phyloP scores from a whole-genome alignment of 768 basidiomycete genomes.

The Rhodotorula babjevae region DNA sequence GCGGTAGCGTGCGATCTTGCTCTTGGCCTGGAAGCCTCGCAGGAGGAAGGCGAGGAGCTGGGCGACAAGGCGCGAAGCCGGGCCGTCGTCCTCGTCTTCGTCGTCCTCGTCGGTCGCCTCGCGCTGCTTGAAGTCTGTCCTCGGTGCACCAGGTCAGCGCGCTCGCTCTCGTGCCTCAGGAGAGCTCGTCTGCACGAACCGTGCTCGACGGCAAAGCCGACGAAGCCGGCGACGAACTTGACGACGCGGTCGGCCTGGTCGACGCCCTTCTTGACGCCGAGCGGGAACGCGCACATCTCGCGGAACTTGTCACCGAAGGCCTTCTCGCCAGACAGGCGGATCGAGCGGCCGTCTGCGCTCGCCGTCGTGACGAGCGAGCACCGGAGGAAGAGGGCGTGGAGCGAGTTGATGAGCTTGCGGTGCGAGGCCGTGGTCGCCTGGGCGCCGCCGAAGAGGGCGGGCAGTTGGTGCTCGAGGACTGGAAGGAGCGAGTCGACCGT shows the following conservation, averaged over 20 bases:
- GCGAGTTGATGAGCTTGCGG: slow-evolving; percentile 77
- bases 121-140: slow-evolving; percentile 38
- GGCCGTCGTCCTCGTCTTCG: slow-evolving; percentile 55
- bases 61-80: slow-evolving; percentile 64
- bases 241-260: slow-evolving; percentile 67
- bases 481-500: slow-evolving; percentile 15
- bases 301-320: slow-evolving; percentile 67
- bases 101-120: slow-evolving; percentile 51
- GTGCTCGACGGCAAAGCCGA: slow-evolving; percentile 69
- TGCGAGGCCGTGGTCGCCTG: slow-evolving; percentile 57
- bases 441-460: slow-evolving; percentile 21
- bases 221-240: slow-evolving; percentile 77
- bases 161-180: too few relatives aligned
- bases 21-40: slow-evolving; percentile 74
- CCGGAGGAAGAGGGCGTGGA: slow-evolving; percentile 71
- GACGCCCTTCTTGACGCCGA: slow-evolving; percentile 76
- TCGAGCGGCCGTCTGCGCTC: slow-evolving; percentile 33
- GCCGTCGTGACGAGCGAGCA: slow-evolving; percentile 57
- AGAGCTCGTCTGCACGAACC: slow-evolving; percentile 53
- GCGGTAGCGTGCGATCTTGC: slow-evolving; percentile 79
- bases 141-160: slow-evolving; percentile 34
- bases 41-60: slow-evolving; percentile 67
- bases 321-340: slow-evolving; percentile 67
- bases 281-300: slow-evolving; percentile 55
- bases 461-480: slow-evolving; percentile 17